These are phyloP conservation scores for Knoxdaviesia proteae DNA, from an alignment of 2,329 filamentous ascomycete genomes.

Conservation along the genomic window DNA sequence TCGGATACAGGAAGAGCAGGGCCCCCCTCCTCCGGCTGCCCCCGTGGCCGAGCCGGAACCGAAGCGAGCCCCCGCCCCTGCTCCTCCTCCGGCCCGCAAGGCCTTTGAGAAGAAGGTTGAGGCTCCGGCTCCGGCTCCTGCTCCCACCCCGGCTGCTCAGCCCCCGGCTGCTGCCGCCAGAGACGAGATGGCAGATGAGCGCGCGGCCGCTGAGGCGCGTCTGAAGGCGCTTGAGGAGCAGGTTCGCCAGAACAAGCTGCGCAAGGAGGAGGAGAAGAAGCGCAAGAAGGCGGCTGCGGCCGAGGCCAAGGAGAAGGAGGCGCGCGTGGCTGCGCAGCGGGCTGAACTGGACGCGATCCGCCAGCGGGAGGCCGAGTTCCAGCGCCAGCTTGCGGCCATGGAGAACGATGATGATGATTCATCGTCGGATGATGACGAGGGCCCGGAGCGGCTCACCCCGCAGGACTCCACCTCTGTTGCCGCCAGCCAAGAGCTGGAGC, in stretches of 20 bases:
- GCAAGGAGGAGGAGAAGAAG: slow-evolving; percentile 91
- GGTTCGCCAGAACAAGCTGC: slow-evolving; percentile 78
- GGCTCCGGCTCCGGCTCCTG: slow-evolving; percentile 28
- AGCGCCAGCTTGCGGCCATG: slow-evolving; percentile 62
- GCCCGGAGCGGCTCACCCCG: slow-evolving; percentile 45
- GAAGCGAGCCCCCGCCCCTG: slow-evolving; percentile 57
- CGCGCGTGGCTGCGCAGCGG: slow-evolving; percentile 61
- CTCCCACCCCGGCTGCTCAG: slow-evolving; percentile 5
- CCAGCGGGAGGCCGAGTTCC: slow-evolving; percentile 75
- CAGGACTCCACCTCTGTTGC: slow-evolving; percentile 37
- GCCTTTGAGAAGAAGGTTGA: slow-evolving; percentile 33
- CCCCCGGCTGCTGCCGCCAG: slow-evolving; percentile 20
- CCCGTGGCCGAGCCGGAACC: slow-evolving; percentile 22
- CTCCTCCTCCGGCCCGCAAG: slow-evolving; percentile 67
- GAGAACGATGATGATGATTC: slow-evolving; percentile 52
- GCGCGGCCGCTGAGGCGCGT: slow-evolving; percentile 60
- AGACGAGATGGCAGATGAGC: slow-evolving; percentile 60
- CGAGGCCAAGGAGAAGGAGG: slow-evolving; percentile 75
- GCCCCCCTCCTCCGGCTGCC: slow-evolving; percentile 34
- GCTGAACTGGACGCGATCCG: slow-evolving; percentile 83
- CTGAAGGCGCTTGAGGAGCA: slow-evolving; percentile 84
- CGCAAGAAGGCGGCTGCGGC: slow-evolving; percentile 73
- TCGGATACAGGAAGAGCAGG: slow-evolving; percentile 60
- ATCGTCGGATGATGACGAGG: slow-evolving; percentile 66
- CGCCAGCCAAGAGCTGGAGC: slow-evolving; percentile 31